A percentile compares a stretch with the other conserved stretches of the same genome.
phyloP scores from a whole-genome alignment of 495 filamentous ascomycete species.

The Recurvomyces mirabilis region DNA sequence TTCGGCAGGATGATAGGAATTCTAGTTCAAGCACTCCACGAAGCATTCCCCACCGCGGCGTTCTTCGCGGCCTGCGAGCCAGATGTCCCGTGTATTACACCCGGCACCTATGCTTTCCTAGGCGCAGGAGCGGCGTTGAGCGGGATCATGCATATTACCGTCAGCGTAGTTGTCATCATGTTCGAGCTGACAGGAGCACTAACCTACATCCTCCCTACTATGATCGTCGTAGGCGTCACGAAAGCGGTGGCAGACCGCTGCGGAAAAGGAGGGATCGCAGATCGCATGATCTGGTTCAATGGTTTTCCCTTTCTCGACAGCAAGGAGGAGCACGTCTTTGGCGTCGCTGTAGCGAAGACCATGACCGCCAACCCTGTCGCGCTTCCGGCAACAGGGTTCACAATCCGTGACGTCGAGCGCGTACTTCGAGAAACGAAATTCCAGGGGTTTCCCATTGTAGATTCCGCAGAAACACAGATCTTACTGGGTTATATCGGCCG shows the following conservation, averaged over 20 bases:
- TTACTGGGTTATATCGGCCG: constrained; percentile 90
- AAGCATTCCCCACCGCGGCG: constrained; percentile 63
- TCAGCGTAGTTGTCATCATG: constrained; percentile 97
- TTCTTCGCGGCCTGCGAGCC: constrained; percentile 85
- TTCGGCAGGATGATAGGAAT: constrained; percentile 94
- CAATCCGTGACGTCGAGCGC: constrained; percentile 59
- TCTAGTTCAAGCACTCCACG: constrained; percentile 78
- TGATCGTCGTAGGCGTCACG: constrained; percentile 97
- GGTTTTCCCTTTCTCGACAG: constrained; percentile 96
- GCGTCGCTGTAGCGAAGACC: constrained; percentile 82
- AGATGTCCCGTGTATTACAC: constrained; percentile 92
- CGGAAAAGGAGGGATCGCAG: constrained; percentile 90
- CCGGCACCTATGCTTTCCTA: constrained; percentile 90
- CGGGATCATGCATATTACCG: constrained; percentile 95
- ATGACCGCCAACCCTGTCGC: constrained; percentile 75
- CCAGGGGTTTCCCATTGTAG: constrained; percentile 90
- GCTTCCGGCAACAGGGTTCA: constrained; percentile 65
- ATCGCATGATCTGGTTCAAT: constrained; percentile 99
- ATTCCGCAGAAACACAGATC: constrained; percentile 55
- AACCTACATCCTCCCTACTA: constrained; percentile 91
- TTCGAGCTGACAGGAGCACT: constrained; percentile 92
- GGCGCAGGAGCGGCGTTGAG: constrained; percentile 91
- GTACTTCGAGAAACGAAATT: constrained; percentile 72
- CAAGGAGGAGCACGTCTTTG: constrained; percentile 96
- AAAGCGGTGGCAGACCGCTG: constrained; percentile 88